Evolutionary conservation across 352 stramenopile species (phyloP).

Genomic region (Saprolegnia diclina): DNA sequence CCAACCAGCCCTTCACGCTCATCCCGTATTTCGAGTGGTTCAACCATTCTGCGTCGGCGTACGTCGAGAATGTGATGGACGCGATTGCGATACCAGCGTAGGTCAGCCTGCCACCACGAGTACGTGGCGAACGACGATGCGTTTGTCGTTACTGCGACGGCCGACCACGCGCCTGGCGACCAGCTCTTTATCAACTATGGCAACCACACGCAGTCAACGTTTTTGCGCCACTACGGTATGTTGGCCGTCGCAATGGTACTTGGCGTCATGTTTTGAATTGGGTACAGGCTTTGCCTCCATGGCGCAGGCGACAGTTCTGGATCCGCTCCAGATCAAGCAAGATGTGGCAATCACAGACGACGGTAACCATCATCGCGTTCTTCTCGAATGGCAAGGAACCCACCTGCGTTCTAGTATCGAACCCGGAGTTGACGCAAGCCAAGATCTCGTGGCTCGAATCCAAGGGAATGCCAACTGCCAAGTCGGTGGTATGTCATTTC

Average conservation of each 20-base stretch:
- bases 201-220: conserved; percentile 50
- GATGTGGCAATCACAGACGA: neutral
- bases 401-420: neutral
- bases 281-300: conserved; percentile 34
- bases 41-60: conserved; percentile 65
- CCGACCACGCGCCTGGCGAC: conserved; percentile 47
- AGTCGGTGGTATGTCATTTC: neutral
- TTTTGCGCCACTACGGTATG: conserved; percentile 82
- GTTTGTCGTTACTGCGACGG: conserved; percentile 60
- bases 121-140: conserved; percentile 56
- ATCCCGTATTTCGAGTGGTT: conserved; percentile 86
- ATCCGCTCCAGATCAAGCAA: conserved; percentile 26
- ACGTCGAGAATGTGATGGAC: neutral
- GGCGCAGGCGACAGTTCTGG: conserved; percentile 40
- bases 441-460: neutral
- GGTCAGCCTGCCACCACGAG: conserved; percentile 39
- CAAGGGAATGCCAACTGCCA: neutral
- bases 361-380: conserved; percentile 23
- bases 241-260: conserved; percentile 34
- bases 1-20: conserved; percentile 68
- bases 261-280: conserved; percentile 41
- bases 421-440: conserved; percentile 19
- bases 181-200: conserved; percentile 83
- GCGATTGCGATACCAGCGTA: neutral
- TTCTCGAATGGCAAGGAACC: neutral